Evolutionary conservation across 805 yeast species (phyloP), one percentile per base, ranked within the genome.

Genomic region (Pichia thaimueangensis): DNA sequence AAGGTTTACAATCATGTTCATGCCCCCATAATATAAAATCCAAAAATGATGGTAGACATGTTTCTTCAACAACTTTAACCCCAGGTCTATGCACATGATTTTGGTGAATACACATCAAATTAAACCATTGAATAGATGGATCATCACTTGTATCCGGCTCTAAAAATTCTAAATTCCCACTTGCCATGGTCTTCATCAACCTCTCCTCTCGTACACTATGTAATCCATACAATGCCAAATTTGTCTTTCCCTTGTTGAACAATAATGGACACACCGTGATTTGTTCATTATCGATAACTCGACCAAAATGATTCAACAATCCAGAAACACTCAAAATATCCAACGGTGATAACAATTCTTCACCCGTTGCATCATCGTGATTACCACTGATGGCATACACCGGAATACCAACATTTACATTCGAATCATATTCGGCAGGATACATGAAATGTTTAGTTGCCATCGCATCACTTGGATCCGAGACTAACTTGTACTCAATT

Each of bases 321-420:
- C 97, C 97, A 2, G 86, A 67, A 6, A 84, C 86, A 16, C 86
- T 75, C 11, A 93, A 64, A 3, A 93, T 64, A 60, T 93, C 98
- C 69, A 93, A 68, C 0, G 98, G 95, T 42, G 89, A 80, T 12
- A 93, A 65, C 41, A 86, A 64, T 19, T 82, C 81, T 41, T 79
- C 85, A 1, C 97, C 97, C 0, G 95, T 85, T 3, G 96, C 86
- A 62, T 93, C 97, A 62, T 93, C 98, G 59, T 93, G 98, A 55
- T 93, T 93, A 3, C 98, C 98, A 35, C 91, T 79, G 4, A 93
- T 91, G 6, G 89, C 91, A 68, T 93, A 87, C 8, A 93, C 74
- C 0, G 98, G 98, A 13, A 89, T 74, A 0, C 95, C 79, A 3
- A 93, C 81, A 60, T 93, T 93, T 47, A 86, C 63, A 59, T 93